Evolutionary conservation across 108 stramenopile genomes (phyloP).

Genomic region (Fragilariopsis cylindrus): DNA sequence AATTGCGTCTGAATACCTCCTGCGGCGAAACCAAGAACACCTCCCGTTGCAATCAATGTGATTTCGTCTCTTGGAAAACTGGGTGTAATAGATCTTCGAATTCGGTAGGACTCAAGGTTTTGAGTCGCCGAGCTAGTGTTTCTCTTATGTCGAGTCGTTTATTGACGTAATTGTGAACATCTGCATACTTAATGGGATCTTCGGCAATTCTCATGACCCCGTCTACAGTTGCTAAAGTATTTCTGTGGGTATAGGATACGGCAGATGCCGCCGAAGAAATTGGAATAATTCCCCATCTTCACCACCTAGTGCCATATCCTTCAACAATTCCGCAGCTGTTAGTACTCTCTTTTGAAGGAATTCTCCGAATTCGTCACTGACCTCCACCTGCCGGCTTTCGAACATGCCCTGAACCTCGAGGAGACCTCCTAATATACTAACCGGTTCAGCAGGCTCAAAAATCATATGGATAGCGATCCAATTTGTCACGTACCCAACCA

Average conservation of each 20-base stretch:
- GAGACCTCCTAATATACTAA: conserved; percentile 44
- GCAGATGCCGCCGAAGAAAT: conserved; percentile 66
- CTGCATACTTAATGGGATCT: conserved; percentile 53
- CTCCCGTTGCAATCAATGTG: conserved; percentile 89
- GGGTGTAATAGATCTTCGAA: conserved; percentile 92
- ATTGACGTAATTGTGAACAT: conserved; percentile 61
- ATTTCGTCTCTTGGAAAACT: conserved; percentile 94
- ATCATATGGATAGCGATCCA: conserved; percentile 87
- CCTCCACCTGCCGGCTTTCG: conserved; percentile 84
- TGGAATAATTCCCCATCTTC: conserved; percentile 62
- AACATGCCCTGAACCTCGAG: conserved; percentile 87
- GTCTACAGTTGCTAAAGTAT: conserved; percentile 58
- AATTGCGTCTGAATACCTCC: conserved; percentile 72
- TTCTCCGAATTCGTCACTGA: conserved; percentile 76
- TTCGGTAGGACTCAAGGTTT: conserved; percentile 64
- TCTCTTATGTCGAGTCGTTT: conserved; percentile 65
- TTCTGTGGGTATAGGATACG: conserved; percentile 67
- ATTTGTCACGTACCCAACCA: conserved; percentile 86
- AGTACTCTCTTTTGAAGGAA: conserved; percentile 68
- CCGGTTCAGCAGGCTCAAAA: conserved; percentile 82
- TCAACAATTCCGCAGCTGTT: conserved; percentile 51
- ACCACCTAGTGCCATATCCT: conserved; percentile 57
- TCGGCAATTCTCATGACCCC: conserved; percentile 60
- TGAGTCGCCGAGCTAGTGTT: conserved; percentile 76
- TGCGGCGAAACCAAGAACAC: conserved; percentile 79